Evolutionary conservation across 2,329 filamentous ascomycete genomes (phyloP), one percentile per base, ranked within the genome.

Genomic region (Colletotrichum lentis): DNA sequence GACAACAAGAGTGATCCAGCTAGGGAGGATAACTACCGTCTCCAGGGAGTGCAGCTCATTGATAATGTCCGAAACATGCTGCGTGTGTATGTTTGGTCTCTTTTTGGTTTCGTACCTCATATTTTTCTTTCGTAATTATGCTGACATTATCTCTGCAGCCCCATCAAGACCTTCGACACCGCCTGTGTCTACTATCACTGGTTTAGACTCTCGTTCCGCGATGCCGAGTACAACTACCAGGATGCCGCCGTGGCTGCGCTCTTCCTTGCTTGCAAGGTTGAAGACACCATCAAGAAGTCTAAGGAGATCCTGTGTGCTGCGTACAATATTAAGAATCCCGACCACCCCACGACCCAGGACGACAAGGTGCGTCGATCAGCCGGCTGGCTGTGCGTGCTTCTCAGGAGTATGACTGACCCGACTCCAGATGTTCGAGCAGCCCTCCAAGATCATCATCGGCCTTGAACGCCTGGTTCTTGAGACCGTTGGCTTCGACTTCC

Each of bases 281-380:
- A 99, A 79, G 96, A 99, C 78, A 99, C 96, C 0, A 87, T 97
- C 72, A 99, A 99, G 81, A 98, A 98, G 82, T 97, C 93, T 3
- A 89, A 88, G 66, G 96, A 99, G 71, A 96, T 99, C 69, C 84
- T 98, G 18, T 96, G 93, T 67, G 94, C 94, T 1, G 91, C 93
- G 27, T 93, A 95, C 80, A 97, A 97, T 75, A 82, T 97, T 44
- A 96, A 94, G 79, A 86, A 80, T 76, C 87, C 74, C 72, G 90
- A 80, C 77, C 91, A 78, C 85, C 93, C 79, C 79, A 91, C 77
- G 44, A 91, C 91, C 20, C 87, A 92, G 3, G 95, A 98, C 78
- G 94, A 97, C 78, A 90, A 91, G 77, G 92, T 94, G 80, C 68
- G 85, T 60, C 6, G 10, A 20, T 3, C 10, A 27, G 18, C 18